phyloP scores from a whole-genome alignment of 805 yeast species.

The Cyberlindnera lachancei region DNA sequence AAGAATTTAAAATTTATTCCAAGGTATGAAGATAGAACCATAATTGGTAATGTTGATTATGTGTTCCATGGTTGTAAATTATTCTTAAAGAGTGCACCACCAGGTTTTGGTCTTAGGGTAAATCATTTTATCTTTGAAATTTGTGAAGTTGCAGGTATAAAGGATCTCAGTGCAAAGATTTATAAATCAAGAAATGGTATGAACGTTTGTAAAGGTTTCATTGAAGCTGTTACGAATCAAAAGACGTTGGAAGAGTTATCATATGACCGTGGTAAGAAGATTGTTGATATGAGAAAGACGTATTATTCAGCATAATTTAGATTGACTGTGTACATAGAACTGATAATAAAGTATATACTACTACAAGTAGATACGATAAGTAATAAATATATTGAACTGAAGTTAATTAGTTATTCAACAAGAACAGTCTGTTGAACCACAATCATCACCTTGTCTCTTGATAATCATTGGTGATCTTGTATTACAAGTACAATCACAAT shows the following conservation, averaged over 20 bases:
- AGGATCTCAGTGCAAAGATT: slow-evolving; percentile 86
- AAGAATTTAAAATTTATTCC: slow-evolving; percentile 77
- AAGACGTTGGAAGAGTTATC: slow-evolving; percentile 83
- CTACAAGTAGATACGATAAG: too few relatives aligned
- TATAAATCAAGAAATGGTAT: slow-evolving; percentile 89
- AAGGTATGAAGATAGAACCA: slow-evolving; percentile 86
- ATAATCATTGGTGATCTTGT: slow-evolving; percentile 8
- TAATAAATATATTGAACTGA: too few relatives aligned
- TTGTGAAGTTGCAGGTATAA: slow-evolving; percentile 89
- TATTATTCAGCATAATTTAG: slow-evolving; percentile 53
- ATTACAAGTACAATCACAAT: slow-evolving; percentile 25
- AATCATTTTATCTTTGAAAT: slow-evolving; percentile 86
- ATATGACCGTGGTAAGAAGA: slow-evolving; percentile 85
- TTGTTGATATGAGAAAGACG: slow-evolving; percentile 85
- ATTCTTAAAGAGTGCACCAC: slow-evolving; percentile 77
- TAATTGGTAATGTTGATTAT: slow-evolving; percentile 73
- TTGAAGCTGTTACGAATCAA: slow-evolving; percentile 80
- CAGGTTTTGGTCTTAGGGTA: slow-evolving; percentile 90
- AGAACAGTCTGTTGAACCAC: slow-evolving; percentile 23
- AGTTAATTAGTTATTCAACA: too few relatives aligned
- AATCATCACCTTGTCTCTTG: slow-evolving; percentile 18
- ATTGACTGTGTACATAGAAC: too few relatives aligned
- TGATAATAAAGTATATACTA: too few relatives aligned
- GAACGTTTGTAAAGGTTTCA: slow-evolving; percentile 86
- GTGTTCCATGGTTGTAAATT: slow-evolving; percentile 84